phyloP scores from a whole-genome alignment of 495 filamentous ascomycete genomes.

The Xylaria curta region DNA sequence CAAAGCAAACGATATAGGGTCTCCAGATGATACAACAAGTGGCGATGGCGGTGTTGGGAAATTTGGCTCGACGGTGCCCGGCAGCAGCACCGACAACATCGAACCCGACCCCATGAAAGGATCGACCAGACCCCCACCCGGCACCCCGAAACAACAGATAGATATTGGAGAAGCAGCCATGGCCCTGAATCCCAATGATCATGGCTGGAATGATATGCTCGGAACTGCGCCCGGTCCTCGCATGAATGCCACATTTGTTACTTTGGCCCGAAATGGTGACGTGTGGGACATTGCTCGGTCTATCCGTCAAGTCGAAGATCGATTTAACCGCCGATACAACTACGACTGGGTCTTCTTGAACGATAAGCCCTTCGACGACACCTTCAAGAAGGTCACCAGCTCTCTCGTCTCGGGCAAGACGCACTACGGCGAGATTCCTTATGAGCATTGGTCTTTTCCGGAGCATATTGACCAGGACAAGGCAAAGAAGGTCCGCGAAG shows the following conservation, averaged over 20 bases:
- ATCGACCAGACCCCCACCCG: constrained; percentile 43
- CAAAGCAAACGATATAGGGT: constrained; percentile 31
- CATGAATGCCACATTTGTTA: constrained; percentile 97
- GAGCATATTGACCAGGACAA: constrained; percentile 86
- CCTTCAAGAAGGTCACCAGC: constrained; percentile 90
- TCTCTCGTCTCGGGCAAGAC: constrained; percentile 89
- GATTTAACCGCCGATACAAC: constrained; percentile 94
- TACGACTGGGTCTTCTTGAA: constrained; percentile 99
- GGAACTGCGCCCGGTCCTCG: constrained; percentile 65
- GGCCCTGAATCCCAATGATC: constrained; percentile 52
- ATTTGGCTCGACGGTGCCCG: constrained; percentile 21
- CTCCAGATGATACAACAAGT: background rate
- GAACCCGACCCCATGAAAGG: constrained; percentile 33
- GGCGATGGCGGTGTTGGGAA: constrained; percentile 11
- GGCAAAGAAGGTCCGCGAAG: constrained; percentile 77
- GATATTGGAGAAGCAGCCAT: constrained; percentile 58
- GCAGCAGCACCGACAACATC: constrained; percentile 20
- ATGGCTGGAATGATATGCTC: constrained; percentile 56
- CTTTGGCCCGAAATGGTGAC: constrained; percentile 88
- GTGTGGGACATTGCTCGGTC: constrained; percentile 96
- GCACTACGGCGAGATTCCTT: constrained; percentile 82
- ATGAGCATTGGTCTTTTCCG: constrained; percentile 91
- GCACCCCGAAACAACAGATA: constrained; percentile 38
- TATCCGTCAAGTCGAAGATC: constrained; percentile 94
- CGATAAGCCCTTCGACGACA: constrained; percentile 88